These are phyloP conservation scores for Komagataella kurtzmanii DNA, from an alignment of 805 yeast genomes.

Conservation along the genomic window DNA sequence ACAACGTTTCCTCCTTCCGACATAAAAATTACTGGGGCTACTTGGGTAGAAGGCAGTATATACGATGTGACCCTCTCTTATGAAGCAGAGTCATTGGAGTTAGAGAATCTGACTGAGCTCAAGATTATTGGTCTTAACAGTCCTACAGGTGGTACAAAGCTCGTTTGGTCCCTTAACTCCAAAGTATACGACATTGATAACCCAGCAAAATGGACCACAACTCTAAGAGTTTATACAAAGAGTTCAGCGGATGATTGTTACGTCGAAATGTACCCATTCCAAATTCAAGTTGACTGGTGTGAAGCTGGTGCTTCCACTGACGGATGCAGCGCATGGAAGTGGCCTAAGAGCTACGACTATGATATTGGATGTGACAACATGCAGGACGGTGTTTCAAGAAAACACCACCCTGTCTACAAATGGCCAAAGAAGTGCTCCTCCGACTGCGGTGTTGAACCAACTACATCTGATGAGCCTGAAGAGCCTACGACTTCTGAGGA, in stretches of 20 bases:
- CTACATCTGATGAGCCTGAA: neutral
- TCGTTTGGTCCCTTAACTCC: neutral
- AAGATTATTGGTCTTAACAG: neutral
- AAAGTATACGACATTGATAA: neutral
- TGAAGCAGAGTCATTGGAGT: neutral
- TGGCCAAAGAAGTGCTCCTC: neutral
- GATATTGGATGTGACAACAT: neutral
- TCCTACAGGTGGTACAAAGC: neutral
- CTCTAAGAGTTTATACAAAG: neutral
- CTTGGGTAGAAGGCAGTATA: neutral
- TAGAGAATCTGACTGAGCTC: neutral
- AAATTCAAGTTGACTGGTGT: neutral
- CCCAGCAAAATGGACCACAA: neutral
- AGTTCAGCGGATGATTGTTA: neutral
- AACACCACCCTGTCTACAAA: neutral
- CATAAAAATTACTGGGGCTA: neutral
- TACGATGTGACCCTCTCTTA: neutral
- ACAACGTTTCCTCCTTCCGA: conserved; percentile 2
- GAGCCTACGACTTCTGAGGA: neutral
- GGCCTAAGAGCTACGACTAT: neutral
- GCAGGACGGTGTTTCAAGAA: neutral
- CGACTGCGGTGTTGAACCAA: neutral
- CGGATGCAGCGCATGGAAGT: neutral
- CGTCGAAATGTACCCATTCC: neutral
- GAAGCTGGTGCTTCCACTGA: neutral